phyloP scores from a whole-genome alignment of 805 yeast species.

The Nakazawaea holstii region DNA sequence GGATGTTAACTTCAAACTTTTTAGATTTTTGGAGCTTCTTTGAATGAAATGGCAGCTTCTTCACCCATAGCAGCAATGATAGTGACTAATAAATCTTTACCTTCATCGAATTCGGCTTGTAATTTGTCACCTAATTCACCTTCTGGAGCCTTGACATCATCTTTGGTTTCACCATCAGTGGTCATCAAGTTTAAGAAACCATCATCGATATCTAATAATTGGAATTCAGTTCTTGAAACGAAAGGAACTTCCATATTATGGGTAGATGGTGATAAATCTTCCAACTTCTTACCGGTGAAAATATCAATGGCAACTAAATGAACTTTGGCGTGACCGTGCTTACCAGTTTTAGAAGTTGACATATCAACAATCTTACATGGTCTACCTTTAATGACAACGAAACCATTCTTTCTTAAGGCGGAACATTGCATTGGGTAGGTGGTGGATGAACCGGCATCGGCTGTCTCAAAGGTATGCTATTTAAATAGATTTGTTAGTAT shows the following conservation, averaged over 20 bases:
- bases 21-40: conserved; percentile 87
- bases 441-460: conserved; percentile 97
- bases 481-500: conserved; percentile 8
- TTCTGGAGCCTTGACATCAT: conserved; percentile 97
- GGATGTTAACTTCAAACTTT: conserved; percentile 3
- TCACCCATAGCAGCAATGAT: conserved; percentile 98
- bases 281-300: conserved; percentile 98
- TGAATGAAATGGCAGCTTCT: conserved; percentile 98
- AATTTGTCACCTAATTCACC: conserved; percentile 94
- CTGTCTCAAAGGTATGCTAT: conserved; percentile 94
- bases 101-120: conserved; percentile 92
- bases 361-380: conserved; percentile 99
- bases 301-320: conserved; percentile 98
- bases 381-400: conserved; percentile 97
- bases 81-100: conserved; percentile 96
- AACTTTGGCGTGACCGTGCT: conserved; percentile 99
- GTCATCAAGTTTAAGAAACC: conserved; percentile 97
- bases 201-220: conserved; percentile 96
- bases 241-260: conserved; percentile 99
- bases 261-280: conserved; percentile 99
- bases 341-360: conserved; percentile 99
- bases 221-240: conserved; percentile 93
- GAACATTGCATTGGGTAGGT: conserved; percentile 99
- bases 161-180: conserved; percentile 97
- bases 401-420: conserved; percentile 99